Evolutionary conservation across 31 red algal genomes (phyloP).

Genomic region (Asparagopsis taxiformis): DNA sequence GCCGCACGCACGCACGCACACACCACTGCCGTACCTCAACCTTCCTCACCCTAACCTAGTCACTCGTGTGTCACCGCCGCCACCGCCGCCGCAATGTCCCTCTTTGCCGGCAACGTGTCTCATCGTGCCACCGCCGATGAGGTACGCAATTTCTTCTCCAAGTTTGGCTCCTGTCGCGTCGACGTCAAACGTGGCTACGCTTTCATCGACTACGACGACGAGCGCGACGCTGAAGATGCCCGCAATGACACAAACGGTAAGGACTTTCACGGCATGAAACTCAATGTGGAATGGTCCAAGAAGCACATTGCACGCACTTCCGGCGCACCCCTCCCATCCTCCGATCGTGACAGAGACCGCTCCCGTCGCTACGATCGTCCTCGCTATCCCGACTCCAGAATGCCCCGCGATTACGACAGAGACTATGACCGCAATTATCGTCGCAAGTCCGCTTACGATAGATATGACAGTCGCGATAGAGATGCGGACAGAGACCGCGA

Average conservation of each 20-base stretch:
- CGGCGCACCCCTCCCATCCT: constrained; percentile 3
- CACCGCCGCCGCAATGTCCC: constrained; percentile 39
- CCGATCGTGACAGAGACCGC: constrained; percentile 29
- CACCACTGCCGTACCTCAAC: neutral
- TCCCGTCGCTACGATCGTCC: constrained; percentile 12
- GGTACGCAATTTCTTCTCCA: constrained; percentile 57
- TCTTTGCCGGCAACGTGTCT: constrained; percentile 75
- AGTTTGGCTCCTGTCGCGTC: constrained; percentile 64
- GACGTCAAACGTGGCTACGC: constrained; percentile 68
- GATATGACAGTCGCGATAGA: constrained; percentile 24
- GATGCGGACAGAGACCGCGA: constrained; percentile 44
- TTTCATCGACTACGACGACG: constrained; percentile 66
- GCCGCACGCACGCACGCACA: constrained; percentile 2
- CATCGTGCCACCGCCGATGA: constrained; percentile 39
- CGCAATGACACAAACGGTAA: constrained; percentile 47
- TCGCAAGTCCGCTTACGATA: constrained; percentile 29
- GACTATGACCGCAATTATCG: constrained; percentile 57
- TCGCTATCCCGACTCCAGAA: constrained; percentile 31
- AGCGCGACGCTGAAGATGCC: constrained; percentile 50
- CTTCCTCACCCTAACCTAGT: neutral
- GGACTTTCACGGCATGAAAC: constrained; percentile 40
- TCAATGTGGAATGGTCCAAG: constrained; percentile 67
- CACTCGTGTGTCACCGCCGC: neutral
- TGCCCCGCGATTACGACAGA: constrained; percentile 39
- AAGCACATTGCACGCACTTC: constrained; percentile 46